Conservation (phyloP, 139 green algal species). For the Coccomyxa sp. region DNA sequence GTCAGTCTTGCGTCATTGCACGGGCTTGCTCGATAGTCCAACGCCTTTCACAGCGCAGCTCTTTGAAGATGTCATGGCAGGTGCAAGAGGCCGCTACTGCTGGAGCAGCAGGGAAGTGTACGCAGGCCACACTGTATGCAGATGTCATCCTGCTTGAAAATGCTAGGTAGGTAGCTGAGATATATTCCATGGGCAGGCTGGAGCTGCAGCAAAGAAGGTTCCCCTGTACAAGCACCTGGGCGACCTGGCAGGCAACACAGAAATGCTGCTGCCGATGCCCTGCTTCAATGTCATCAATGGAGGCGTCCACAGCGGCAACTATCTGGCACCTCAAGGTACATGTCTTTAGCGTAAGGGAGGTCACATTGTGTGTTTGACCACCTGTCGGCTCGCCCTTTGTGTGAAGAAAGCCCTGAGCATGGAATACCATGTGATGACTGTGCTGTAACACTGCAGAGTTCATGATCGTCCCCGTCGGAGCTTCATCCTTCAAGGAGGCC, state of each 20-base stretch:
- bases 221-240: constrained; percentile 96
- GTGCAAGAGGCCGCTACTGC: background rate
- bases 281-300: constrained; percentile 99
- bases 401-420: background rate
- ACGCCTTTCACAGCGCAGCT: background rate
- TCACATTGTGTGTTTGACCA: background rate
- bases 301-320: constrained; percentile 95
- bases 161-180: background rate
- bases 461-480: constrained; percentile 96
- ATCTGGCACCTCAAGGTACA: constrained; percentile 78
- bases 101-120: background rate
- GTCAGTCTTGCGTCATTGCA: background rate
- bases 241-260: constrained; percentile 87
- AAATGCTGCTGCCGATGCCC: constrained; percentile 96
- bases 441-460: constrained; percentile 91
- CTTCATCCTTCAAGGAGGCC: constrained; percentile 84
- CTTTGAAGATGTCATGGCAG: background rate
- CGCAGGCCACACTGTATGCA: background rate
- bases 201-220: constrained; percentile 91
- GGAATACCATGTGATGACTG: background rate
- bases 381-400: background rate
- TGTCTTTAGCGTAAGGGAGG: background rate
- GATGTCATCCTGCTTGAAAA: background rate
- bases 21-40: background rate
- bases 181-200: constrained; percentile 51